Conservation (phyloP, 225 moss, liverwort and hornwort genomes). For the Thuidium tamariscinum region DNA sequence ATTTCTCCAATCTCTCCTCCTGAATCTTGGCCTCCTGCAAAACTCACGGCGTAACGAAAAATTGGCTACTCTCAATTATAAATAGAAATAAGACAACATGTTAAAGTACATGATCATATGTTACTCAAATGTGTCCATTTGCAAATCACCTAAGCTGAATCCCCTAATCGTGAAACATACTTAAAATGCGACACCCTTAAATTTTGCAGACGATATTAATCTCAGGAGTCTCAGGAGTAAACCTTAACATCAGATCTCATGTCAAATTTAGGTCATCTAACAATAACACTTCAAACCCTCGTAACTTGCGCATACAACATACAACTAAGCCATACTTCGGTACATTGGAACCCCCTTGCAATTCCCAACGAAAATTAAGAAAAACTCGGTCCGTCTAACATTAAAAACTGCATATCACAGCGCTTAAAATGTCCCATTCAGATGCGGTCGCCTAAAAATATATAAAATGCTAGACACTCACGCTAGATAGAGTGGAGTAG, state of each 20-base stretch:
- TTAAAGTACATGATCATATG: not conserved
- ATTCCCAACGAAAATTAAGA: not conserved
- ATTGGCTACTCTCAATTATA: not conserved
- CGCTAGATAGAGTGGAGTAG: not conserved
- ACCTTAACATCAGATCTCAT: not conserved
- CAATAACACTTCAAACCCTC: not conserved
- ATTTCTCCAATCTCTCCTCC: conserved; percentile 76
- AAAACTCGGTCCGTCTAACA: not conserved
- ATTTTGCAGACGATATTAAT: not conserved
- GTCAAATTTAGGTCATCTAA: not conserved
- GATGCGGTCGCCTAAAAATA: not conserved
- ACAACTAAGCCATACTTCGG: not conserved
- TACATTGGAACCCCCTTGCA: not conserved
- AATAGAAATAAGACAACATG: not conserved
- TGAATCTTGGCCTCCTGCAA: conserved; percentile 77
- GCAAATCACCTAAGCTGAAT: not conserved
- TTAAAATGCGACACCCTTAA: not conserved
- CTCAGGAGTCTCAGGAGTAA: not conserved
- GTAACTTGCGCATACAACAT: not conserved
- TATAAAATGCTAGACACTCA: not conserved
- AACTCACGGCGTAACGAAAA: not conserved
- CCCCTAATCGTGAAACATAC: too few species aligned
- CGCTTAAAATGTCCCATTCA: not conserved
- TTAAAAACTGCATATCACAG: not conserved
- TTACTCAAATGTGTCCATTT: not conserved